Base-by-base conservation (phyloP, 257 asterid genomes). In the Ophiorrhiza pumila region DNA sequence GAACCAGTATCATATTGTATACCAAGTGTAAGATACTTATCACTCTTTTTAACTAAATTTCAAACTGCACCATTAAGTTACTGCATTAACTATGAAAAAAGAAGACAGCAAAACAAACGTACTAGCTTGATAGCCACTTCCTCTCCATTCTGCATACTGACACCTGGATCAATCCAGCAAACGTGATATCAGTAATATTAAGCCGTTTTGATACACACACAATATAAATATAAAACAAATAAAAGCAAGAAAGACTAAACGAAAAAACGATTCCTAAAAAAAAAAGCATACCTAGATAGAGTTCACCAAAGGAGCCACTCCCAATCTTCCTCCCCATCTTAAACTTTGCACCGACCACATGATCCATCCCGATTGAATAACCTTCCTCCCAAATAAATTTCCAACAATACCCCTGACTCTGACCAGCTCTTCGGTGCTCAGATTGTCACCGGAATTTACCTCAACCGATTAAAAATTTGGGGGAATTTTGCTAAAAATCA, bases 261-360 rank as follows among this genome's bases (percentile, higher is more conserved):
- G 53, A 0, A 2, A 9, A 37, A 63, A 39, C 7, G n/a, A 59
- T 49, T 49, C 7, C 42, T 37, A 64, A 39, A 5, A 4, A 13
- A 55, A 60, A n/a, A 22, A 25, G 9, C 65, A 71, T 82, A 93
- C 98, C 98, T 79, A 93, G 79, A 84, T 86, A 93, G 74, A 93
- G 93, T 83, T 91, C 98, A 77, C 98, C 98, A 81, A 93, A 93
- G 57, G 98, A 93, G 75, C 98, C 98, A 80, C 96, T 81, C 76
- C 97, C 97, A 82, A 93, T 93, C 84, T 91, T 93, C 85, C 97
- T 89, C 68, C 96, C 97, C 80, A 93, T 87, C 93, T 88, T 93
- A 87, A 88, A 93, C 75, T 86, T 93, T 13, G 94, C 97, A 79
- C 96, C 91, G 68, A 93, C 96, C 66, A 86, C 88, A 71, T 85